phyloP scores from a whole-genome alignment of 371 early-diverging fungal species.

The Mucor velutinosus region DNA sequence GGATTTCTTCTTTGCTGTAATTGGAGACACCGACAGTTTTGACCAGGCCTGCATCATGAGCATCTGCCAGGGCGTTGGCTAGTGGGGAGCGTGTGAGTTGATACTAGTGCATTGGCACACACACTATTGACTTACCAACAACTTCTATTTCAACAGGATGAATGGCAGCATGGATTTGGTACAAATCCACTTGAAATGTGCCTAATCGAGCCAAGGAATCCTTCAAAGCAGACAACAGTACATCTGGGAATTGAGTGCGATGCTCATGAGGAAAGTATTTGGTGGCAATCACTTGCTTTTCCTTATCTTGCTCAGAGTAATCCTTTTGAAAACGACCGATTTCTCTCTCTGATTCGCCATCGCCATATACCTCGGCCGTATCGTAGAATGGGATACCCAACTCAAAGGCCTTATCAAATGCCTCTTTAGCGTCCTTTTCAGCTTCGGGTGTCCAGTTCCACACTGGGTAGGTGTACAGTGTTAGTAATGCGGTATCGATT shows the following conservation, averaged over 20 bases:
- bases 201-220: slow-evolving; percentile 60
- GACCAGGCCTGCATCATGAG: slow-evolving; percentile 54
- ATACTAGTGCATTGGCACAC: background rate
- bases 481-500: background rate
- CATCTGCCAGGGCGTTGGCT: slow-evolving; percentile 57
- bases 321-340: slow-evolving; percentile 37
- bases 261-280: slow-evolving; percentile 52
- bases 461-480: slow-evolving; percentile 6
- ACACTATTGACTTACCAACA: slow-evolving; percentile 33
- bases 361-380: slow-evolving; percentile 59
- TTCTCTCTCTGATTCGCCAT: slow-evolving; percentile 58
- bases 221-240: slow-evolving; percentile 47
- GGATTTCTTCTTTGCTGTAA: slow-evolving; percentile 54
- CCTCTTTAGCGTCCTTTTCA: slow-evolving; percentile 42
- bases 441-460: slow-evolving; percentile 46
- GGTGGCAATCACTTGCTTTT: slow-evolving; percentile 50
- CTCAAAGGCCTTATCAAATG: slow-evolving; percentile 36
- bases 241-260: slow-evolving; percentile 43
- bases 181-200: slow-evolving; percentile 63
- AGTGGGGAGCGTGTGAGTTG: background rate
- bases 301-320: slow-evolving; percentile 24
- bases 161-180: slow-evolving; percentile 75
- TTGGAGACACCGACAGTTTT: slow-evolving; percentile 74
- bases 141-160: slow-evolving; percentile 51
- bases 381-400: slow-evolving; percentile 44